Evolutionary conservation across 768 basidiomycete species (phyloP), one percentile per base, ranked within the genome.

Genomic region (Kwoniella pini): DNA sequence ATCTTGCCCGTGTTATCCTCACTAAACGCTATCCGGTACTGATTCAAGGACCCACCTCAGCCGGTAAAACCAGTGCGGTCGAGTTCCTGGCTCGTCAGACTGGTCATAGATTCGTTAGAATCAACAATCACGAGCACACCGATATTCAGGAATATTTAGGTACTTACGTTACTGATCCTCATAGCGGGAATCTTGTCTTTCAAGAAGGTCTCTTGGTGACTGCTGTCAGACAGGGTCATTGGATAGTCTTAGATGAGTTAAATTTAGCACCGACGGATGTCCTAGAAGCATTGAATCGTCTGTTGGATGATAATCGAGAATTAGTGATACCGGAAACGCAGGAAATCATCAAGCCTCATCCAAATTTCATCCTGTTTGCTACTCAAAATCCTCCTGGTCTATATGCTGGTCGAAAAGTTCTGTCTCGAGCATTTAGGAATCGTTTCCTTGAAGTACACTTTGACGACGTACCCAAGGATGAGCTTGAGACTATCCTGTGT

Each of bases 51-150:
- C 96, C 95, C 0, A 99, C 96, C 0, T 98, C 96, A 0, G 89
- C 88, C 57, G 96, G 96, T 38, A 99, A 99, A 82, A 99, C 96
- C 2, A 93, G 91, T 68, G 90, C 95, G 0, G 86, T 99, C 44
- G 94, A 97, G 79, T 98, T 94, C 77, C 84, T 99, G 27, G 95
- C 96, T 4, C 85, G 85, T 62, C 84, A 89, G 56, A 96, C 93
- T 0, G 95, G 96, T 0, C 96, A 99, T 81, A 86, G 84, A 33
- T 98, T 97, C 78, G 87, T 99, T 28, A 90, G 96, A 39, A 97
- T 99, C 83, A 99, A 99, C 81, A 99, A 99, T 71, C 96, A 99
- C 80, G 96, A 99, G 65, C 96, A 98, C 73, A 99, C 96, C 4
- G 96, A 99, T 64, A 96, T 99, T 50, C 96, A 99, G 73, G 96